Percentiles rank a stretch among this genome's conserved stretches.
These are phyloP conservation scores for Naganishia onofrii DNA, from an alignment of 768 basidiomycete genomes.

Conservation along the genomic window DNA sequence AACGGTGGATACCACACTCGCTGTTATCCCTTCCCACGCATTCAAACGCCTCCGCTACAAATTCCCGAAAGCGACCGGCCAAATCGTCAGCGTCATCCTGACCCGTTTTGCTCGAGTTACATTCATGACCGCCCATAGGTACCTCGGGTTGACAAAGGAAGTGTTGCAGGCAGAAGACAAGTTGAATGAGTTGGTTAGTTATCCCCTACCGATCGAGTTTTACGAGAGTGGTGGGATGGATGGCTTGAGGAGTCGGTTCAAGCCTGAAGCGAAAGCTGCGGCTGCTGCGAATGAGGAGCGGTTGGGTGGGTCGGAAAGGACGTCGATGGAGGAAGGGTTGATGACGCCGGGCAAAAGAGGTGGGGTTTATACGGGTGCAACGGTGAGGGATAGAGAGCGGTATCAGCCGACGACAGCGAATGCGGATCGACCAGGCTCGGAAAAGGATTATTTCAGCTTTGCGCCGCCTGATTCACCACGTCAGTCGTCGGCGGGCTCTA, in stretches of 20 bases:
- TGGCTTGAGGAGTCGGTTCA: constrained; percentile 85
- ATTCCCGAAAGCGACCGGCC: constrained; percentile 93
- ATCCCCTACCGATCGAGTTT: constrained; percentile 85
- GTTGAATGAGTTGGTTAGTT: constrained; percentile 94
- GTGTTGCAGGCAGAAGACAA: constrained; percentile 94
- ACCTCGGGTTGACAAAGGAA: constrained; percentile 89
- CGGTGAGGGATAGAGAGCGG: not conserved
- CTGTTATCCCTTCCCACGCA: constrained; percentile 98
- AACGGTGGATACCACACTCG: constrained; percentile 87
- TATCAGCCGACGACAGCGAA: not conserved
- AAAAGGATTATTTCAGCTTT: constrained; percentile 52
- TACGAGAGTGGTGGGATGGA: constrained; percentile 89
- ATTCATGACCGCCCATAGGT: constrained; percentile 91
- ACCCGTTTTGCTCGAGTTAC: constrained; percentile 96
- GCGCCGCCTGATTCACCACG: constrained; percentile 37
- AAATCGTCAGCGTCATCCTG: constrained; percentile 87
- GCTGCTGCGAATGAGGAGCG: not conserved
- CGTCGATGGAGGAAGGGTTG: not conserved
- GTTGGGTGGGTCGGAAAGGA: not conserved
- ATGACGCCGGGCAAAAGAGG: too few relatives aligned
- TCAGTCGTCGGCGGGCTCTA: constrained; percentile 37
- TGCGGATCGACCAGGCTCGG: constrained; percentile 1
- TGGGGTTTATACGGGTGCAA: not conserved
- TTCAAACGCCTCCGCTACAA: constrained; percentile 91
- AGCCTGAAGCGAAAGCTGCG: constrained; percentile 44